Percentiles rank a stretch among this genome's conserved stretches.
These are phyloP conservation scores for Aurifilum marmelostoma DNA, from an alignment of 2,329 filamentous ascomycete species.

Conservation along the genomic window DNA sequence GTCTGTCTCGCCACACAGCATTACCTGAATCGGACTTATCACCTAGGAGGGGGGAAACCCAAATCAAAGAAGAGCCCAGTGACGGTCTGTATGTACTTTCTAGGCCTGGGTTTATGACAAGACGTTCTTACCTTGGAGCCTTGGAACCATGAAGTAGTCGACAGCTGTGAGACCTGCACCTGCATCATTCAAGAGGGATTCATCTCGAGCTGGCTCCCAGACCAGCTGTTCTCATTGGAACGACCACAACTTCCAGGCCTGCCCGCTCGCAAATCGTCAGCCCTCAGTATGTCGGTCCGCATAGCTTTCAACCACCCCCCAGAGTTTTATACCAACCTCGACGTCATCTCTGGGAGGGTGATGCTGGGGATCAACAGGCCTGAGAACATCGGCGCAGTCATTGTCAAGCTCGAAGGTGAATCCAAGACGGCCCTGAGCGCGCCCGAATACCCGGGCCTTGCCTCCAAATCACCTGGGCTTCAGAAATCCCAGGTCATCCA, in stretches of 20 bases:
- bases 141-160: conserved; percentile 7
- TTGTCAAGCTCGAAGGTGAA: conserved; percentile 85
- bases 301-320: conserved; percentile 69
- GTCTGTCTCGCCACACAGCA: background rate
- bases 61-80: background rate
- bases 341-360: conserved; percentile 68
- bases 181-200: background rate
- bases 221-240: background rate
- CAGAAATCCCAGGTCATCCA: conserved; percentile 42
- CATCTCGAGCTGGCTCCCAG: background rate
- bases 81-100: background rate
- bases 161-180: conserved; percentile 10
- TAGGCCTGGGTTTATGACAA: background rate
- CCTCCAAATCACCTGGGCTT: conserved; percentile 37
- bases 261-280: background rate
- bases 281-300: conserved; percentile 63
- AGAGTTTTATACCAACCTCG: conserved; percentile 79
- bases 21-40: background rate
- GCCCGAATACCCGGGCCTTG: conserved; percentile 35
- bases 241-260: background rate
- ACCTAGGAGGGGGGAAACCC: background rate
- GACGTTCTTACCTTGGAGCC: background rate
- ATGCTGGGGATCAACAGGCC: conserved; percentile 63
- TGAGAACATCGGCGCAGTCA: conserved; percentile 71
- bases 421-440: conserved; percentile 67